A percentile compares a stretch with the other conserved stretches of the same genome.
Conservation (phyloP, 805 yeast species). For the Saccharomycodes ludwigii region DNA sequence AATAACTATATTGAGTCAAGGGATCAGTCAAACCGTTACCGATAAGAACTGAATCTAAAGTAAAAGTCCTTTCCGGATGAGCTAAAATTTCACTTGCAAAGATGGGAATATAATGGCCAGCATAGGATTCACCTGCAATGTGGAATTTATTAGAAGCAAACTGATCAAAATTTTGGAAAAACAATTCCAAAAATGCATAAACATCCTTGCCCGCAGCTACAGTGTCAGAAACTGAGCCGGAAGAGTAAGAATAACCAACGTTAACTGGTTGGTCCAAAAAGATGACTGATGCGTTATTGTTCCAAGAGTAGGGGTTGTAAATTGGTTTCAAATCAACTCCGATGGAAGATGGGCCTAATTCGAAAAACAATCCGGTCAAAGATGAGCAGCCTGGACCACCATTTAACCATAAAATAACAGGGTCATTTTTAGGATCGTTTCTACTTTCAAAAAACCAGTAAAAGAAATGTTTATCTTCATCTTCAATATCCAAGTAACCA, state of each 20-base stretch:
- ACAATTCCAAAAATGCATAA: constrained; percentile 64
- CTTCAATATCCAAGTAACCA: constrained; percentile 75
- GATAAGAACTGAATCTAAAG: constrained; percentile 66
- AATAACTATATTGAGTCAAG: constrained; percentile 61
- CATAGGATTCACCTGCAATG: constrained; percentile 89
- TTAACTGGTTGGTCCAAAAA: constrained; percentile 35
- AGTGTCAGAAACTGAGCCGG: constrained; percentile 33
- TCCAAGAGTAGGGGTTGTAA: constrained; percentile 74
- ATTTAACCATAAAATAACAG: constrained; percentile 78
- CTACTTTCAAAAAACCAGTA: constrained; percentile 79
- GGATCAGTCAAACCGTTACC: constrained; percentile 91
- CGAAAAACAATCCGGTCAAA: constrained; percentile 75
- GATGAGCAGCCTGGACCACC: constrained; percentile 96
- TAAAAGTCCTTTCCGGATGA: constrained; percentile 49
- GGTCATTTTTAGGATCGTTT: constrained; percentile 78
- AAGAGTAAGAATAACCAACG: constrained; percentile 2
- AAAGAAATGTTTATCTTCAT: constrained; percentile 81
- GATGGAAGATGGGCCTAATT: constrained; percentile 71
- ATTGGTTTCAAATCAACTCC: constrained; percentile 48
- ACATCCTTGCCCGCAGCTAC: constrained; percentile 78
- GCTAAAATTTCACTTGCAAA: constrained; percentile 71
- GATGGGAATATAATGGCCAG: constrained; percentile 88
- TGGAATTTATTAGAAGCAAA: constrained; percentile 49
- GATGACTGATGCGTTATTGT: constrained; percentile 70
- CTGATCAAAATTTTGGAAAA: constrained; percentile 60